Percentiles rank a stretch among this genome's conserved stretches.
These are phyloP conservation scores for Picea glauca DNA, from an alignment of 75 land plant species.

Conservation along the genomic window DNA sequence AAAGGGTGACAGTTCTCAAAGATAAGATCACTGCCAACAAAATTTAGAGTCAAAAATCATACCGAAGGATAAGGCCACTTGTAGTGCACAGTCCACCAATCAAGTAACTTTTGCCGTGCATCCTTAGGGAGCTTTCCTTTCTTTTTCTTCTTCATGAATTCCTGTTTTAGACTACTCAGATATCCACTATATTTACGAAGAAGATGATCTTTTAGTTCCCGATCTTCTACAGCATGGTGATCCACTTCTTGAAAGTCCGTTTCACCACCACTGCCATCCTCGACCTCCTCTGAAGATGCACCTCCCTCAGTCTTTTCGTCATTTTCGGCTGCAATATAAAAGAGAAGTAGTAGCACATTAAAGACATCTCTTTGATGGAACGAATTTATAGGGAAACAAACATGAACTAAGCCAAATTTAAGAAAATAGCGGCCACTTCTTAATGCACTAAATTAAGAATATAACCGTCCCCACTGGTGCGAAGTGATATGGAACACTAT, in stretches of 20 bases:
- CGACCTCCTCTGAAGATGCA: constrained; percentile 48
- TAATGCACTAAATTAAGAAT: too few relatives aligned
- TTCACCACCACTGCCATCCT: constrained; percentile 53
- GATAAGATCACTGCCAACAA: background rate
- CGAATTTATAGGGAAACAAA: too few relatives aligned
- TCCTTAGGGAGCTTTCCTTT: constrained; percentile 82
- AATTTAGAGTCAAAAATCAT: background rate
- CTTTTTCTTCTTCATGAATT: constrained; percentile 79
- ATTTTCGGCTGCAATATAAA: constrained; percentile 5
- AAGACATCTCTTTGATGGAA: too few relatives aligned
- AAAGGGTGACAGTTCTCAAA: background rate
- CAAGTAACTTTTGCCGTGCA: constrained; percentile 55
- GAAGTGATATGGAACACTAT: too few relatives aligned
- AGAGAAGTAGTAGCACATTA: too few relatives aligned
- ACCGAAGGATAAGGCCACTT: constrained; percentile 91
- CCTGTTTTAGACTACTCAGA: constrained; percentile 55
- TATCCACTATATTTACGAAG: constrained; percentile 63
- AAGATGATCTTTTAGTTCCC: constrained; percentile 61
- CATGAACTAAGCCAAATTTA: too few relatives aligned
- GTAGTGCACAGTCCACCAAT: constrained; percentile 77
- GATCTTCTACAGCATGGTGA: constrained; percentile 23
- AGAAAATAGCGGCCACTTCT: too few relatives aligned
- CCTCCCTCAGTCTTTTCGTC: constrained; percentile 29
- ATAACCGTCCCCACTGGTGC: too few relatives aligned
- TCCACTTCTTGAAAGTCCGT: constrained; percentile 29